Evolutionary conservation across 805 yeast genomes (phyloP).

Genomic region (Monosporozyma siamensis): DNA sequence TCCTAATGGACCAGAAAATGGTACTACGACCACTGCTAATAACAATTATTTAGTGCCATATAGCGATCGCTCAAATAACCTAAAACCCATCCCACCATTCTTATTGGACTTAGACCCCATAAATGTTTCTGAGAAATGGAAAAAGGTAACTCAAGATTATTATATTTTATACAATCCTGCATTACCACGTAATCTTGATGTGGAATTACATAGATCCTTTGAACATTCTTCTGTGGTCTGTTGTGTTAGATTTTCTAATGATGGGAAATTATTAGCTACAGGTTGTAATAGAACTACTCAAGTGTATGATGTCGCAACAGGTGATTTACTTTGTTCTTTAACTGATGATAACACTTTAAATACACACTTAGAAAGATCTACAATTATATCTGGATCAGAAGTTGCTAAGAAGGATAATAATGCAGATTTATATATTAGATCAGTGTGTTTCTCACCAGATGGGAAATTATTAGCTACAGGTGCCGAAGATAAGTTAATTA

Average conservation of each 20-base stretch:
- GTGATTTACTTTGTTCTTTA: slow-evolving; percentile 77
- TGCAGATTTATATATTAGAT: slow-evolving; percentile 77
- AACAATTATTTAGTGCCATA: slow-evolving; percentile 28
- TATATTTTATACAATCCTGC: slow-evolving; percentile 87
- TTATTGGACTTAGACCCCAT: slow-evolving; percentile 71
- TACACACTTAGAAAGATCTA: background rate
- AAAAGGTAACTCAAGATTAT: slow-evolving; percentile 77
- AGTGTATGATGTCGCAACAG: slow-evolving; percentile 85
- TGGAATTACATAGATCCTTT: slow-evolving; percentile 79
- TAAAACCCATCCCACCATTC: slow-evolving; percentile 72
- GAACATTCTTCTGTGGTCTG: slow-evolving; percentile 94
- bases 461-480: slow-evolving; percentile 90
- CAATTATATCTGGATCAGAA: slow-evolving; percentile 33
- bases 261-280: slow-evolving; percentile 88
- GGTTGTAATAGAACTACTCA: slow-evolving; percentile 96
- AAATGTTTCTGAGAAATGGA: slow-evolving; percentile 63
- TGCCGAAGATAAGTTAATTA: slow-evolving; percentile 79
- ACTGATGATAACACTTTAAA: slow-evolving; percentile 49
- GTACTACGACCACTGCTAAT: too few relatives aligned
- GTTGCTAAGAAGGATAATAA: slow-evolving; percentile 25
- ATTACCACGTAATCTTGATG: slow-evolving; percentile 65
- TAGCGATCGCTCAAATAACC: slow-evolving; percentile 34
- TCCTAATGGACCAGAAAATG: too few relatives aligned
- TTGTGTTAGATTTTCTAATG: slow-evolving; percentile 86
- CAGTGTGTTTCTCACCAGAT: slow-evolving; percentile 95